Evolutionary conservation across 345 rosid genomes (phyloP).

Genomic region (Eutrema japonicum): DNA sequence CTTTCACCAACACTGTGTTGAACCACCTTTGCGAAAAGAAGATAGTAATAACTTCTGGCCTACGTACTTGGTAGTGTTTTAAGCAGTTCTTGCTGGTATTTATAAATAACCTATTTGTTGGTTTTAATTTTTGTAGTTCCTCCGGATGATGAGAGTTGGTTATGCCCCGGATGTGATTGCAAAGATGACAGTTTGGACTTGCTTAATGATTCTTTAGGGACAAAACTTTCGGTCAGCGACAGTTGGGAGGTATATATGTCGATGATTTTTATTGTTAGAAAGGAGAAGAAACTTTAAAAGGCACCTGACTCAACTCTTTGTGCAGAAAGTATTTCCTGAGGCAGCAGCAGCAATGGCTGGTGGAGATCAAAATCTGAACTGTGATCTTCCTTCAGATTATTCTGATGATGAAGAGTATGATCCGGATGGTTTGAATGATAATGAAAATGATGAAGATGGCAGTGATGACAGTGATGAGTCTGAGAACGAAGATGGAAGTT

Average conservation of each 20-base stretch:
- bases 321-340: constrained; percentile 94
- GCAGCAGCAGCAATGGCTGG: constrained; percentile 63
- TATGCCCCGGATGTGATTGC: constrained; percentile 96
- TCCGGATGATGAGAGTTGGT: constrained; percentile 93
- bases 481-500: constrained; percentile 60
- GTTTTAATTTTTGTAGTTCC: constrained; percentile 65
- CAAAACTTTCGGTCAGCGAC: constrained; percentile 61
- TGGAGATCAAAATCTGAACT: constrained; percentile 55
- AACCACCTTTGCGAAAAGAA: constrained; percentile 85
- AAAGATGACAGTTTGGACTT: constrained; percentile 75
- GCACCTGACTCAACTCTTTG: constrained; percentile 10
- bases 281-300: constrained; percentile 8
- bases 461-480: constrained; percentile 55
- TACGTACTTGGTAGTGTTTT: constrained; percentile 36
- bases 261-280: constrained; percentile 16
- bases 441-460: constrained; percentile 52
- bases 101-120: constrained; percentile 26
- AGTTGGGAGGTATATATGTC: constrained; percentile 75
- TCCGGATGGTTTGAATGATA: constrained; percentile 54
- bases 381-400: constrained; percentile 81
- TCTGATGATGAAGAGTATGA: constrained; percentile 81
- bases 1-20: constrained; percentile 90
- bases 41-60: constrained; percentile 64
- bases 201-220: constrained; percentile 80
- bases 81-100: constrained; percentile 25